Conservation (phyloP, 2,329 filamentous ascomycete species). For the Neonectria ditissima region DNA sequence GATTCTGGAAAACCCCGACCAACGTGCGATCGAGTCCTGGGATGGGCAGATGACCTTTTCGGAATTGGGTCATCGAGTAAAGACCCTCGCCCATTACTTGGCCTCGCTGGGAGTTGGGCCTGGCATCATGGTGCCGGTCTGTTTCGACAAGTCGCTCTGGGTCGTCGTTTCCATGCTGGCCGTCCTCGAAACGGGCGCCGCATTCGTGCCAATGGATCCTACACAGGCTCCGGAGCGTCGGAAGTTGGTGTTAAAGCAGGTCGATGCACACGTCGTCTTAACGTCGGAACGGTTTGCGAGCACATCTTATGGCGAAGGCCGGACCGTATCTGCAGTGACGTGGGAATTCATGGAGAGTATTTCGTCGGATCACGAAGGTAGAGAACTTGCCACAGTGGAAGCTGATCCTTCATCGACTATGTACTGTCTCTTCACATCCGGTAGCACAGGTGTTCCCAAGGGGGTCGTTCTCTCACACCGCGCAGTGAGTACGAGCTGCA, state of each 20-base stretch:
- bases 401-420: background rate
- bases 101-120: background rate
- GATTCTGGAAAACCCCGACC: too few relatives aligned
- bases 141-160: conserved; percentile 16
- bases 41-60: too few relatives aligned
- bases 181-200: conserved; percentile 10
- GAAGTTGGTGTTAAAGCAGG: background rate
- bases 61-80: too few relatives aligned
- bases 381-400: background rate
- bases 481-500: conserved; percentile 17
- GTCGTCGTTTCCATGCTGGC: conserved; percentile 14
- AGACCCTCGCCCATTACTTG: too few relatives aligned
- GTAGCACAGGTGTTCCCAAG: conserved; percentile 43
- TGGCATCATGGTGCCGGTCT: background rate
- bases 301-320: too few relatives aligned
- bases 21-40: too few relatives aligned
- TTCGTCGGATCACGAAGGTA: too few relatives aligned
- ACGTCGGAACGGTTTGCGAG: background rate
- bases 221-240: background rate
- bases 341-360: too few relatives aligned
- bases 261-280: background rate
- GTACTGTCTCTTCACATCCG: conserved; percentile 38
- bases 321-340: too few relatives aligned
- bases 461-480: conserved; percentile 37
- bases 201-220: conserved; percentile 13